Evolutionary conservation across 1,284 basidiomycete species (phyloP).

Genomic region (Sporisorium exsertum): DNA sequence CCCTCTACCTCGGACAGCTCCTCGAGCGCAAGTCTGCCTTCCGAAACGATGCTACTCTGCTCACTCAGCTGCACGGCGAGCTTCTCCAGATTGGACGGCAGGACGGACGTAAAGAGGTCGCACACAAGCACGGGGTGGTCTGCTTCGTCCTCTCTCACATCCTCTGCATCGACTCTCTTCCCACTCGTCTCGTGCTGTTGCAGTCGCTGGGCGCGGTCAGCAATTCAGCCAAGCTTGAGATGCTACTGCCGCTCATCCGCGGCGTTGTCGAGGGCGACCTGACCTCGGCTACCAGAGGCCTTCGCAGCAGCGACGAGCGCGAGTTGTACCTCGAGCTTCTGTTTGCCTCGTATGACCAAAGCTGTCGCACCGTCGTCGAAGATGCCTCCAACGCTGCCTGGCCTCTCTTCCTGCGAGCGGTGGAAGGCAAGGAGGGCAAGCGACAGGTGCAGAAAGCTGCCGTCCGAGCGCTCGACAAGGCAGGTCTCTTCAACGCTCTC

Average conservation of each 20-base stretch:
- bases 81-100: constrained; percentile 73
- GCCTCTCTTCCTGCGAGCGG: constrained; percentile 39
- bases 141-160: constrained; percentile 87
- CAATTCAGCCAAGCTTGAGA: constrained; percentile 76
- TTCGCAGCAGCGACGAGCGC: constrained; percentile 28
- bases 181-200: constrained; percentile 76
- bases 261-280: constrained; percentile 61
- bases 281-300: constrained; percentile 11
- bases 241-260: constrained; percentile 77
- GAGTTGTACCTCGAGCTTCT: constrained; percentile 72
- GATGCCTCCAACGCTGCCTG: constrained; percentile 70
- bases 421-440: constrained; percentile 26
- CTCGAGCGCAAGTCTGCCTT: constrained; percentile 72
- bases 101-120: constrained; percentile 76
- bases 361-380: constrained; percentile 73
- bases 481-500: constrained; percentile 74
- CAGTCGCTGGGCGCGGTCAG: constrained; percentile 75
- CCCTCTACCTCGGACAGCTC: constrained; percentile 75
- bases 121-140: constrained; percentile 79
- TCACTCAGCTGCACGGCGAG: constrained; percentile 77
- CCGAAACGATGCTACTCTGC: constrained; percentile 77
- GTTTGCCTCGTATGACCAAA: constrained; percentile 73
- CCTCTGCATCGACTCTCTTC: constrained; percentile 74
- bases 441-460: constrained; percentile 44
- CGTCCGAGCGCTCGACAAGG: constrained; percentile 70